Conservation (phyloP, 2,329 filamentous ascomycete genomes). For the Pseudopyricularia cyperi region DNA sequence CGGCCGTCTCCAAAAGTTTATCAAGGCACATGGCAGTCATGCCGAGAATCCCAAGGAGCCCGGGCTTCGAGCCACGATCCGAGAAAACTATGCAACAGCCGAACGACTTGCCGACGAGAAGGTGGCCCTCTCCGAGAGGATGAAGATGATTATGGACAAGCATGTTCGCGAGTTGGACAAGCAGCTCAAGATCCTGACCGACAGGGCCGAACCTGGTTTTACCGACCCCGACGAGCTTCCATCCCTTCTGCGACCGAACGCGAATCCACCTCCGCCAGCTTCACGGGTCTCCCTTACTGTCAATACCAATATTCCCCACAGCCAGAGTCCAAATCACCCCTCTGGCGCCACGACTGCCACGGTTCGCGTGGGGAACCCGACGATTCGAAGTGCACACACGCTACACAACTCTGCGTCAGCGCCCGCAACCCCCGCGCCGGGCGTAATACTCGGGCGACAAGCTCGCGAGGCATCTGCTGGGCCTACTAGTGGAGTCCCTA, state of each 20-base stretch:
- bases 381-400: constrained; percentile 36
- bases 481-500: constrained; percentile 32
- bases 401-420: constrained; percentile 40
- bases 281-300: constrained; percentile 23
- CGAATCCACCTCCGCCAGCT: constrained; percentile 27
- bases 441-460: constrained; percentile 44
- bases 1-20: constrained; percentile 65
- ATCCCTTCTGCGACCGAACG: constrained; percentile 45
- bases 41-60: constrained; percentile 66
- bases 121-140: constrained; percentile 53
- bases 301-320: constrained; percentile 17
- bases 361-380: constrained; percentile 28
- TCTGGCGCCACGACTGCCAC: constrained; percentile 24
- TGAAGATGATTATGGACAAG: constrained; percentile 46
- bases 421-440: constrained; percentile 46
- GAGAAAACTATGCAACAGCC: constrained; percentile 54
- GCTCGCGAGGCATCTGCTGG: constrained; percentile 45
- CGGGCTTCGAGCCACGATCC: constrained; percentile 49
- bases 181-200: constrained; percentile 48
- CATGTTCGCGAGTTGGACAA: constrained; percentile 49
- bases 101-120: constrained; percentile 66
- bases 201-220: constrained; percentile 48
- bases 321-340: constrained; percentile 8
- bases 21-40: constrained; percentile 63
- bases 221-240: constrained; percentile 50